Evolutionary conservation across 495 filamentous ascomycete species (phyloP).

Genomic region (Mytilinidion resinicola): DNA sequence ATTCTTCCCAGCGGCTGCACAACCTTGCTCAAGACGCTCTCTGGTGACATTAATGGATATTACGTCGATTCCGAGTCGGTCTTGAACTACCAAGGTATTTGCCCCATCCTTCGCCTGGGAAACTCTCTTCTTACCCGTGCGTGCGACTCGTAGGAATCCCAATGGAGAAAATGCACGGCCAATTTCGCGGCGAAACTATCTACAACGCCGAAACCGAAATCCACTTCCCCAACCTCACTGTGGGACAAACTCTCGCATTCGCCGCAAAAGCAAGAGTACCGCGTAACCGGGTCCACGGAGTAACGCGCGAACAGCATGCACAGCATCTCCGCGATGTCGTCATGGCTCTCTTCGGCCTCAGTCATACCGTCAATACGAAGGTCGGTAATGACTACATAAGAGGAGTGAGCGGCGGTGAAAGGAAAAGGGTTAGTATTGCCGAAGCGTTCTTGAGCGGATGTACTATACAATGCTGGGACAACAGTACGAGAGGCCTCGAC

Average conservation of each 20-base stretch:
- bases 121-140: background rate
- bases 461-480: conserved; percentile 37
- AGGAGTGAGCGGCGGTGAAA: conserved; percentile 34
- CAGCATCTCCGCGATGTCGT: conserved; percentile 30
- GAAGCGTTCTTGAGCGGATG: conserved; percentile 28
- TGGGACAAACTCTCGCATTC: conserved; percentile 34
- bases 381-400: conserved; percentile 36
- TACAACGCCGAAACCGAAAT: conserved; percentile 37
- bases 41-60: conserved; percentile 53
- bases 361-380: conserved; percentile 33
- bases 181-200: conserved; percentile 32
- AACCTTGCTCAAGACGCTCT: conserved; percentile 64
- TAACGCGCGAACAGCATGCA: conserved; percentile 19
- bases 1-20: conserved; percentile 45
- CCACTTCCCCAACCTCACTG: conserved; percentile 34
- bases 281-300: conserved; percentile 17
- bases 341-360: conserved; percentile 35
- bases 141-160: conserved; percentile 17
- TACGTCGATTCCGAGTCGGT: conserved; percentile 30
- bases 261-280: conserved; percentile 32
- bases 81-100: conserved; percentile 34
- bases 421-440: conserved; percentile 36
- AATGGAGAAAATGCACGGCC: conserved; percentile 29
- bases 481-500: conserved; percentile 36
- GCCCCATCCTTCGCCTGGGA: background rate